Base-by-base conservation (phyloP, 371 early-diverging fungal genomes). In the Lichtheimia ornata region DNA sequence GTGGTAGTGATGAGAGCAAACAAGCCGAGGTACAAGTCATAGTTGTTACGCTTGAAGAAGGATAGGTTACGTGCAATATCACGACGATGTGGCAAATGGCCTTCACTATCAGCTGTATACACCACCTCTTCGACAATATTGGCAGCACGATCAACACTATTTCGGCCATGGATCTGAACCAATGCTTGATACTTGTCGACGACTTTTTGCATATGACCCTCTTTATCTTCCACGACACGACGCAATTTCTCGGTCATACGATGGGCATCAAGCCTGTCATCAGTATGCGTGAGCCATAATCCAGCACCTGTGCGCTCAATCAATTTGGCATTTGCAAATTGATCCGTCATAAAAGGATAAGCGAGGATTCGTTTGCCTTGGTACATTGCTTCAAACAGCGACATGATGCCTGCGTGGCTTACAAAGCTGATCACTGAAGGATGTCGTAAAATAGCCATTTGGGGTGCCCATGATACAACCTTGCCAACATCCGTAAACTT, bases 121-220 rank as follows among this genome's bases (percentile, higher is more conserved):
- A 59, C 17, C 9, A 62, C 63, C 50, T 70, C 73, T 41, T 73
- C 70, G 2, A 70, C 53, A 9, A 67, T 7, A 55, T 73, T 66
- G 25, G 70, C 74, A 25, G 66, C 74, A 5, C 57, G 56, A 1
- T 15, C 15, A 2, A 61, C 57, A 28, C 63, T 63, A 41, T 50
- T 49, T 6, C 50, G 24, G 3, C 70, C 59, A 54, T 56, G 59
- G 5, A 70, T 67, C 30, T 73, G 74, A 2, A 57, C 30, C 9
- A 61, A 30, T 9, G 63, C 53, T 18, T 65, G 55, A 17, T 51
- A 53, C 0, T 62, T 61, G 3, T 67, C 24, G 0, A 68, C 57
- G 1, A 11, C 58, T 0, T 22, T 28, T 28, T 61, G 64, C 9
- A 61, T 58, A 50, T 2, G 12, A 4, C 50, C 13, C 1, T 52